Percentiles rank a stretch among this genome's conserved stretches.
These are phyloP conservation scores for Thalassiosira ordinaria DNA, from an alignment of 352 stramenopile genomes.

Conservation along the genomic window DNA sequence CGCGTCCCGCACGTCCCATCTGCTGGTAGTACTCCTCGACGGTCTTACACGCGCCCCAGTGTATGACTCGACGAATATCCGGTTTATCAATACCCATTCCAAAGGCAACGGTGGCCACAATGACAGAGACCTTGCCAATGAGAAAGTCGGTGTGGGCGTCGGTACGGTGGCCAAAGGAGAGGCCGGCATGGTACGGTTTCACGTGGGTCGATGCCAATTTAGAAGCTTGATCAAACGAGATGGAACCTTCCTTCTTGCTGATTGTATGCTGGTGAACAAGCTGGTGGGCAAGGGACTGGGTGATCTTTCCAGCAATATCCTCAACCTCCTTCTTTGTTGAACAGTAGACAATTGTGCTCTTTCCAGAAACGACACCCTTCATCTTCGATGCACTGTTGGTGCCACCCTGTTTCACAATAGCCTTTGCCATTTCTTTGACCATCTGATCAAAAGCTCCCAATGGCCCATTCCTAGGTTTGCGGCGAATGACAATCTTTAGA, in stretches of 20 bases:
- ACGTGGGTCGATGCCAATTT: constrained; percentile 37
- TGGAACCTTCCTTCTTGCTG: not conserved
- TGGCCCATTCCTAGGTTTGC: constrained; percentile 49
- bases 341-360: constrained; percentile 82
- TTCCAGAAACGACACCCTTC: constrained; percentile 7
- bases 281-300: constrained; percentile 34
- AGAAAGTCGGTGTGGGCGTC: constrained; percentile 73
- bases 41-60: constrained; percentile 73
- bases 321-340: constrained; percentile 72
- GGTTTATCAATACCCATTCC: constrained; percentile 98
- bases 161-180: constrained; percentile 40
- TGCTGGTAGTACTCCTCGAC: constrained; percentile 91
- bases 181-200: constrained; percentile 74
- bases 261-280: constrained; percentile 22
- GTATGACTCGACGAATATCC: constrained; percentile 63
- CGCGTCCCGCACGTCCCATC: constrained; percentile 92
- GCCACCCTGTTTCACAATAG: constrained; percentile 14
- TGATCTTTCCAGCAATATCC: constrained; percentile 54
- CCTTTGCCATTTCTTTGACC: constrained; percentile 33
- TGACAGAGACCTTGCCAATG: constrained; percentile 71
- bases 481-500: constrained; percentile 58
- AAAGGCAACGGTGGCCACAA: constrained; percentile 97
- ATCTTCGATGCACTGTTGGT: not conserved
- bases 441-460: constrained; percentile 46
- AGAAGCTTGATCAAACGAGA: constrained; percentile 21